phyloP scores from a whole-genome alignment of 164 flowering plant species.

The Macadamia integrifolia region DNA sequence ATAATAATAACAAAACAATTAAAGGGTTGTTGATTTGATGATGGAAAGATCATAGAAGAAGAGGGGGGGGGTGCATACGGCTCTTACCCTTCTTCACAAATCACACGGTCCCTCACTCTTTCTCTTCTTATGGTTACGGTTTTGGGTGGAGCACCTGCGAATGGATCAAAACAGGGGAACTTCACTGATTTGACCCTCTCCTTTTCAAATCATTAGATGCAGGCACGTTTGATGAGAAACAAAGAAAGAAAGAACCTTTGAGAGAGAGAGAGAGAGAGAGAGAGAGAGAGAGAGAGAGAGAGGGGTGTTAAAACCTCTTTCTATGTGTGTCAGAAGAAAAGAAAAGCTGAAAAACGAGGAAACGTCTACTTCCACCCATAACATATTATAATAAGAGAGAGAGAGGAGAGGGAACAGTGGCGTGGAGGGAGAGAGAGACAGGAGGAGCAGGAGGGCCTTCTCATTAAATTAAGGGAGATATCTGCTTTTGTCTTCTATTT shows the following conservation, averaged over 20 bases:
- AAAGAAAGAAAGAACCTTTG: constrained; percentile 14
- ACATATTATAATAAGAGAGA: constrained; percentile 7
- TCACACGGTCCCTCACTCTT: not conserved
- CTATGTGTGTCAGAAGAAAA: constrained; percentile 24
- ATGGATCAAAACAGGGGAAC: constrained; percentile 40
- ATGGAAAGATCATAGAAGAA: not conserved
- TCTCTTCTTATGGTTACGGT: not conserved
- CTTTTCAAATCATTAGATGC: constrained; percentile 60
- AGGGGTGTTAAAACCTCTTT: constrained; percentile 6
- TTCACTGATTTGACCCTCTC: constrained; percentile 51
- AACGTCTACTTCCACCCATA: constrained; percentile 63
- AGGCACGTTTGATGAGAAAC: constrained; percentile 25
- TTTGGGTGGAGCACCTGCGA: constrained; percentile 38
- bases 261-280: constrained; percentile 3
- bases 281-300: not conserved
- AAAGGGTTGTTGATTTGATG: constrained; percentile 3
- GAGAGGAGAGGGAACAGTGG: not conserved
- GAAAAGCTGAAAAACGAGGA: constrained; percentile 81
- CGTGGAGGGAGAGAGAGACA: no score
- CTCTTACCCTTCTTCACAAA: not conserved
- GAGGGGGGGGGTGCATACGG: not conserved
- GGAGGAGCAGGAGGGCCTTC: not conserved
- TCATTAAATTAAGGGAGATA: not conserved
- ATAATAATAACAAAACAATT: not conserved
- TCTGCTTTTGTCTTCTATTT: not conserved